Percentiles rank a stretch among this genome's conserved stretches.
Conservation (phyloP, 352 stramenopile species). For the Phytopythium kandeliae region DNA sequence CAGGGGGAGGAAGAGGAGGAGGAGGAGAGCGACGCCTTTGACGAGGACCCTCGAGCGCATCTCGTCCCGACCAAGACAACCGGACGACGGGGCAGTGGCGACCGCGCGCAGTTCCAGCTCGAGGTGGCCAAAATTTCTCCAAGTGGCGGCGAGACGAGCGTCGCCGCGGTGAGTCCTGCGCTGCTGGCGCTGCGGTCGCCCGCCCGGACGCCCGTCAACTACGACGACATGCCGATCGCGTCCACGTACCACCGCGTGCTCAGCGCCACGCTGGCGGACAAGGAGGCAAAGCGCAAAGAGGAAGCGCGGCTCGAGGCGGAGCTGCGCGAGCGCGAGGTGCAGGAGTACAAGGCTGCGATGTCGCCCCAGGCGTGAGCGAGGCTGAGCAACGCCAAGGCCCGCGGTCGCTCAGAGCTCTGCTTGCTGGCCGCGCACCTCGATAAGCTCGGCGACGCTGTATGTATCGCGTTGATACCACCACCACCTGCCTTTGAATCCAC, state of each 20-base stretch:
- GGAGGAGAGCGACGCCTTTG: conserved; percentile 6
- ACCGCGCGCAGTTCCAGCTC: conserved; percentile 2
- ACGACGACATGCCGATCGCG: conserved; percentile 65
- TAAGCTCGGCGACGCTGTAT: not conserved
- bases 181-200: not conserved
- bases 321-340: conserved; percentile 44
- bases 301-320: conserved; percentile 44
- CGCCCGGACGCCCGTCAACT: conserved; percentile 16
- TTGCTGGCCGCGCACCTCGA: not conserved
- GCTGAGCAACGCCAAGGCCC: too few relatives aligned
- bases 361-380: conserved; percentile 2
- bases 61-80: not conserved
- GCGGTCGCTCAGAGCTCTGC: not conserved
- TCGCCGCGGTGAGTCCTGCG: conserved; percentile 6
- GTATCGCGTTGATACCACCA: conserved; percentile 1
- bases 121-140: conserved; percentile 3
- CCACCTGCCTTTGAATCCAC: not conserved
- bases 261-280: conserved; percentile 39
- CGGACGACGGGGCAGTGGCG: not conserved
- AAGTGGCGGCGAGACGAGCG: not conserved
- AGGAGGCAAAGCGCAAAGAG: conserved; percentile 33
- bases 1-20: conserved; percentile 32
- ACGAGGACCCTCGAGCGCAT: conserved; percentile 6
- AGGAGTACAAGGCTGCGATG: conserved; percentile 56
- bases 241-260: conserved; percentile 75